Percentiles rank a stretch among this genome's conserved stretches.
phyloP scores from a whole-genome alignment of 2,329 filamentous ascomycete species.

The Colletotrichum endophyticum region DNA sequence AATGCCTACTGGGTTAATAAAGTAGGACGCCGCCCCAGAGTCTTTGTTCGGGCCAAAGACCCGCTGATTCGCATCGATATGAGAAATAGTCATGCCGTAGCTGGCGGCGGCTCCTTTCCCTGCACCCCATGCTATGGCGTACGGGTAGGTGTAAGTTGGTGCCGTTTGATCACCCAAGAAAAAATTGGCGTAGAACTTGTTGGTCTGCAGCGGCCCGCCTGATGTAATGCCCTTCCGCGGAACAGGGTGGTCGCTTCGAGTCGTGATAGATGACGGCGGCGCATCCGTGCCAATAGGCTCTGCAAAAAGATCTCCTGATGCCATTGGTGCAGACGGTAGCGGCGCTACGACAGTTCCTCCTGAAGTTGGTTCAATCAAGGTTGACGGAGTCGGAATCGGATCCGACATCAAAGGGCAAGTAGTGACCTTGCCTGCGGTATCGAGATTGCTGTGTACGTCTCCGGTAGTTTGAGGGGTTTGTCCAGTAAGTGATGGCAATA shows the following conservation, averaged over 20 bases:
- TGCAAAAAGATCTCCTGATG: constrained; percentile 57
- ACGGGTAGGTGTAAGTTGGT: constrained; percentile 78
- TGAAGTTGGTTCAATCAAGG: constrained; percentile 28
- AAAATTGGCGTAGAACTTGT: constrained; percentile 84
- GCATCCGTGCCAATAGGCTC: constrained; percentile 57
- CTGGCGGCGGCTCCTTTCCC: constrained; percentile 67
- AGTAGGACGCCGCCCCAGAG: constrained; percentile 71
- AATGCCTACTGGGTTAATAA: constrained; percentile 80
- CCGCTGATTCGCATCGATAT: constrained; percentile 71
- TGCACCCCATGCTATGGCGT: constrained; percentile 71
- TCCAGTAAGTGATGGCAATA: constrained; percentile 32
- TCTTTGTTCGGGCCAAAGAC: constrained; percentile 65
- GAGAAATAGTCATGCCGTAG: constrained; percentile 80
- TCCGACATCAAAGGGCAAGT: constrained; percentile 30
- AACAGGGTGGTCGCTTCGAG: constrained; percentile 63
- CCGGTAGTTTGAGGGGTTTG: constrained; percentile 35
- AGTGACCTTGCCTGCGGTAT: constrained; percentile 23
- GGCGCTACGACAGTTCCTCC: not conserved
- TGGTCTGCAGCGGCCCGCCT: constrained; percentile 66
- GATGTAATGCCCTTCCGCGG: constrained; percentile 55
- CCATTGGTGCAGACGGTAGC: constrained; percentile 24
- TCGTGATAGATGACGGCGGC: constrained; percentile 52
- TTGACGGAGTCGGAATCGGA: constrained; percentile 41
- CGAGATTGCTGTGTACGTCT: constrained; percentile 26
- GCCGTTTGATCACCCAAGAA: constrained; percentile 75